A percentile compares a stretch with the other conserved stretches of the same genome.
These are phyloP conservation scores for Aulographum hederae DNA, from an alignment of 2,329 filamentous ascomycete genomes.

Conservation along the genomic window DNA sequence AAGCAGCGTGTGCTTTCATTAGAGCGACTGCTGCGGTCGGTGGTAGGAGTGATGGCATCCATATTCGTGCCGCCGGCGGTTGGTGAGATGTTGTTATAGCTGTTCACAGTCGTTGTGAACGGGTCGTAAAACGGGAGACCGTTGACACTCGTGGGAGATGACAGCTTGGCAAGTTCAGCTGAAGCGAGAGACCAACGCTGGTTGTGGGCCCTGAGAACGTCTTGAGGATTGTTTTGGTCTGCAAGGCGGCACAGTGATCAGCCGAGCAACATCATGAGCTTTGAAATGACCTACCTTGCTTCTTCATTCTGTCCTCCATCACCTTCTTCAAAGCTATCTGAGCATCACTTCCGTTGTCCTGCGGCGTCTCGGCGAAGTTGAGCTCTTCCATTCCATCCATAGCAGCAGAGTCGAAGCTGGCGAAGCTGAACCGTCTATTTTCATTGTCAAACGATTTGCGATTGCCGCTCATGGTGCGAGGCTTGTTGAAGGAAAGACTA, in stretches of 20 bases:
- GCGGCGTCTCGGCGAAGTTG: not conserved
- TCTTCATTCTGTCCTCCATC: constrained; percentile 17
- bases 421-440: constrained; percentile 15
- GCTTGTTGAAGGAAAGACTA: constrained; percentile 4
- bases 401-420: constrained; percentile 12
- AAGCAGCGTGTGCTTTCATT: constrained; percentile 36
- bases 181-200: constrained; percentile 26
- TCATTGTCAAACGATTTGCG: constrained; percentile 1
- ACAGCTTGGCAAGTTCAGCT: constrained; percentile 13
- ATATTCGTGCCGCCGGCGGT: constrained; percentile 27
- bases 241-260: constrained; percentile 9
- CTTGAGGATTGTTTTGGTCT: constrained; percentile 11
- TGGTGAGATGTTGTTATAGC: constrained; percentile 23
- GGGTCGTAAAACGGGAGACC: constrained; percentile 6
- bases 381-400: not conserved
- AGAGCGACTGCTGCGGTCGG: constrained; percentile 32
- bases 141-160: constrained; percentile 8
- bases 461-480: constrained; percentile 1
- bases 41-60: constrained; percentile 29
- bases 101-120: no score
- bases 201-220: constrained; percentile 23
- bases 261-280: not conserved
- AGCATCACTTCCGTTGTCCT: constrained; percentile 12
- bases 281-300: constrained; percentile 12
- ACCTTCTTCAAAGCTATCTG: constrained; percentile 21